Evolutionary conservation across 2,329 filamentous ascomycete species (phyloP), one percentile per base, ranked within the genome.

Genomic region (Paraphoma sp.): DNA sequence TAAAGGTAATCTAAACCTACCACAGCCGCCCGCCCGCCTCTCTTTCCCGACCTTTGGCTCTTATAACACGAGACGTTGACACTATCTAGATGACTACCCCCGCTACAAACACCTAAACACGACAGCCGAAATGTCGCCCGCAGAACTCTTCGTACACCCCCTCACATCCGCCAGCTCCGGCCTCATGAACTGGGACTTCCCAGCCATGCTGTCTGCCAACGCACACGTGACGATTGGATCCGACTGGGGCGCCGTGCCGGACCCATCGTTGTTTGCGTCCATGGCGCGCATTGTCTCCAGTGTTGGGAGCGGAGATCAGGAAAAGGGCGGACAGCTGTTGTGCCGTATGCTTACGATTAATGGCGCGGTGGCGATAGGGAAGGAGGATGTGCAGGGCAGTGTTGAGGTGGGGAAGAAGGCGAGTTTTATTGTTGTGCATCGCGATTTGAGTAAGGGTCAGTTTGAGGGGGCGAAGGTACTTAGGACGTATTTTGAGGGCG

Each of bases 71-170:
- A 31, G 2, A 16, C n/a, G 31, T 55, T 23, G 14, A 49, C 16
- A 2, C 38, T 17, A 42, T 45, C 12, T 8, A 67, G 66, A 65
- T 18, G 74, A 76, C 41, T 65, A 68, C 48, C 30, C 62, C 6
- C 70, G 72, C 17, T 74, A 72, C 50, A 46, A 54, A n/a, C 38
- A 53, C 18, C 61, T 72, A 8, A 65, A 67, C 38, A 62, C 75
- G 16, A 76, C 74, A 1, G 74, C 74, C 11, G 74, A 76, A 45
- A 76, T 75, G 70, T 71, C 67, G 1, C 70, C 69, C 4, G 71
- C 72, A 0, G 55, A 66, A 23, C 67, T 74, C 30, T 69, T 73
- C 44, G 53, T 56, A 1, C 53, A 59, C 41, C 62, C 68, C 0
- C 41, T 60, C 4, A 63, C 59, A 52, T 62, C 8, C 47, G 33